Evolutionary conservation across 257 asterid genomes (phyloP), one percentile per base, ranked within the genome.

Genomic region (Solanum gandarillasii): DNA sequence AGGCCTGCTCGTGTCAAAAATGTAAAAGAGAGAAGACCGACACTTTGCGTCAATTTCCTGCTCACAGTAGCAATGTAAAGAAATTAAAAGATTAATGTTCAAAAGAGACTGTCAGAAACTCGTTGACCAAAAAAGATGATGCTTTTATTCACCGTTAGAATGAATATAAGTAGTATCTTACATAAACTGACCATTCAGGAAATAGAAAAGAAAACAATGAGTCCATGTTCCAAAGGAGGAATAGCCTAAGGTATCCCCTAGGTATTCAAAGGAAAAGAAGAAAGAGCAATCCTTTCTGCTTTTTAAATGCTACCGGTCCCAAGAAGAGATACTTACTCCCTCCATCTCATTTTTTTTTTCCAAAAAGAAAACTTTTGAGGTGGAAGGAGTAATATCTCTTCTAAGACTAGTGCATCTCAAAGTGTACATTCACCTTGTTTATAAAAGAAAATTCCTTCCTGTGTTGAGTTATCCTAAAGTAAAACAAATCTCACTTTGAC

Each of bases 1-100:
- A 93, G 95, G 89, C 94, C 91, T 67, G 96, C 90, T 92, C 90
- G 95, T 91, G 88, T 93, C 92, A 96, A 93, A 94, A 94, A 96
- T 83, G 99, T 93, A 88, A 94, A 95, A 23, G 99, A 96, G 83
- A 96, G 95, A 91, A 96, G 95, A 87, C 99, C 99, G 87, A 96
- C 91, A 91, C 98, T 95, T 88, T 94, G 98, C 87, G 97, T 95
- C 93, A 87, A 83, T 90, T 89, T 93, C 95, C 98, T 96, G 95
- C 89, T 85, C 84, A 85, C 86, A 86, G 79, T 68, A 70, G 86
- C 75, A 88, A 87, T 34, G 86, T 83, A 89, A 71, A 48, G 12
- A 92, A 76, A 84, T 46, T 43, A 60, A 88, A 73, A 60, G 88
- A 43, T 55, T 81, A 81, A 81, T 27, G 85, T 27, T 32, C 85